These are phyloP conservation scores for Austropuccinia psidii DNA, from an alignment of 1,284 basidiomycete species.

Conservation along the genomic window DNA sequence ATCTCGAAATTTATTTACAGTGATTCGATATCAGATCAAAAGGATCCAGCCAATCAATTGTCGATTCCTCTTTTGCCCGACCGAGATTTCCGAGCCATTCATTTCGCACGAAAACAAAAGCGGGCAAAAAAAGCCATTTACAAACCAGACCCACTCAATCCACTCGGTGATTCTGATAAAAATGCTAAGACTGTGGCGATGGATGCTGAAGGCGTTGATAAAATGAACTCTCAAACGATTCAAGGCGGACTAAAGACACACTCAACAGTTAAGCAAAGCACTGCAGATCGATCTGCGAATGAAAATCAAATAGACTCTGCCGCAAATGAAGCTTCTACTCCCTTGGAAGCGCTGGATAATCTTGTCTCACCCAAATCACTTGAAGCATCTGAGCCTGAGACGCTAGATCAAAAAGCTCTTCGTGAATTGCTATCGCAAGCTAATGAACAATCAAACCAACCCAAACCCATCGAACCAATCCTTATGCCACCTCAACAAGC, in stretches of 20 bases:
- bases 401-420: slow-evolving; percentile 23
- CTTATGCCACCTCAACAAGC: not conserved
- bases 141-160: slow-evolving; percentile 6
- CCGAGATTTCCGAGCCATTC: slow-evolving; percentile 24
- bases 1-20: not conserved
- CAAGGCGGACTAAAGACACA: slow-evolving; percentile 6
- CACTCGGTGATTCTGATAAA: not conserved
- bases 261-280: not conserved
- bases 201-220: slow-evolving; percentile 15
- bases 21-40: not conserved
- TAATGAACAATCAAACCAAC: not conserved
- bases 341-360: too few relatives aligned
- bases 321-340: not conserved
- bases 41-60: not conserved
- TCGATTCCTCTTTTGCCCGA: slow-evolving; percentile 9
- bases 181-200: not conserved
- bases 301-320: not conserved
- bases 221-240: slow-evolving; percentile 12
- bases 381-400: not conserved
- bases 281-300: not conserved
- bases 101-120: slow-evolving; percentile 13
- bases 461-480: slow-evolving; percentile 4
- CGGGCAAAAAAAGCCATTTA: slow-evolving; percentile 1
- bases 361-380: not conserved
- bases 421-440: slow-evolving; percentile 12